Conservation (phyloP, 2,329 filamentous ascomycete genomes). For the Fusarium sp. region DNA sequence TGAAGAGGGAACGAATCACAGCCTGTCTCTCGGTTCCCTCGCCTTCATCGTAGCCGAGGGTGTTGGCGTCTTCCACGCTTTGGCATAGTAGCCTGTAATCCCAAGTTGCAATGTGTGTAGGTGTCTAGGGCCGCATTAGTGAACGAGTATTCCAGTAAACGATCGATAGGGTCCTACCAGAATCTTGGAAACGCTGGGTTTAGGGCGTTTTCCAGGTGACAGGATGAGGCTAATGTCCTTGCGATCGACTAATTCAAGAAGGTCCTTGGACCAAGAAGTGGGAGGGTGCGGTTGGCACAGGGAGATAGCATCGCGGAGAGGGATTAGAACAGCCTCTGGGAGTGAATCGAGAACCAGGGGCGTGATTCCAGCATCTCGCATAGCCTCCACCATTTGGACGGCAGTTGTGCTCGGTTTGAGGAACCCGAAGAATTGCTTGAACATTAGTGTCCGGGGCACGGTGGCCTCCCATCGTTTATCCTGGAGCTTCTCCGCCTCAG, state of each 20-base stretch:
- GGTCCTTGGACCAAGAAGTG: slow-evolving; percentile 75
- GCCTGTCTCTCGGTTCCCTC: slow-evolving; percentile 86
- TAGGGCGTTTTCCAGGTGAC: slow-evolving; percentile 50
- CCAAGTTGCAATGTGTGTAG: slow-evolving; percentile 73
- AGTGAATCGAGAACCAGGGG: slow-evolving; percentile 79
- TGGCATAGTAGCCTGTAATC: slow-evolving; percentile 85
- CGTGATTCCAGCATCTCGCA: slow-evolving; percentile 77
- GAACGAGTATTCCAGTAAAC: neutral
- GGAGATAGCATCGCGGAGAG: slow-evolving; percentile 85
- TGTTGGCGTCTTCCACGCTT: slow-evolving; percentile 68
- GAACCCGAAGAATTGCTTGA: slow-evolving; percentile 73
- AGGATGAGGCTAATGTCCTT: slow-evolving; percentile 81
- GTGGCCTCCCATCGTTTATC: slow-evolving; percentile 57
- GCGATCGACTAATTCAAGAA: slow-evolving; percentile 81
- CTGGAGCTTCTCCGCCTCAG: slow-evolving; percentile 48
- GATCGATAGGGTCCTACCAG: slow-evolving; percentile 49
- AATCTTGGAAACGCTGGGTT: slow-evolving; percentile 50
- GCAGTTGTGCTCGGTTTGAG: slow-evolving; percentile 63
- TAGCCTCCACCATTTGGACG: slow-evolving; percentile 76
- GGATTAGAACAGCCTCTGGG: slow-evolving; percentile 84
- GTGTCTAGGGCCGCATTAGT: slow-evolving; percentile 55
- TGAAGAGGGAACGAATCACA: slow-evolving; percentile 88
- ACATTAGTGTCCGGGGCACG: slow-evolving; percentile 75
- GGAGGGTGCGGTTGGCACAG: slow-evolving; percentile 86
- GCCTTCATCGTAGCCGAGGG: slow-evolving; percentile 76